A percentile compares a stretch with the other conserved stretches of the same genome.
Conservation (phyloP, 1,139 yeast species). For the Cylindricascospora bacillispora region DNA sequence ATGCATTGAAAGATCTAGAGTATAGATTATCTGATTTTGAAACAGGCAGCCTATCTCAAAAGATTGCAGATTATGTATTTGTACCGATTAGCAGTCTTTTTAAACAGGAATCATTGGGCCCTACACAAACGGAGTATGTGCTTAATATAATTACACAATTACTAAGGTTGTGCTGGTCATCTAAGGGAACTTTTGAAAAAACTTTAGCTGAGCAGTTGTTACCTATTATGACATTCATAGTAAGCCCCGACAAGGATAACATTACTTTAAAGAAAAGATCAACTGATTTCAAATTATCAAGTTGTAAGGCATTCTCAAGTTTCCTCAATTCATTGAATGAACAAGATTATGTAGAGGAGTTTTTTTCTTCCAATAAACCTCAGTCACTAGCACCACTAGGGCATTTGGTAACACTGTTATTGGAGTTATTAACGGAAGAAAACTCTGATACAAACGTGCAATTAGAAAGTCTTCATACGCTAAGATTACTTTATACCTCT, state of each 20-base stretch:
- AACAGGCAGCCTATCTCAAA: constrained; percentile 23
- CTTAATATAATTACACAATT: constrained; percentile 32
- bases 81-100: constrained; percentile 45
- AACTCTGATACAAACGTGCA: constrained; percentile 25
- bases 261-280: constrained; percentile 18
- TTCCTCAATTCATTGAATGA: constrained; percentile 9
- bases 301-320: constrained; percentile 27
- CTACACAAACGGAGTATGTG: constrained; percentile 32
- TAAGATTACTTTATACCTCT: constrained; percentile 27
- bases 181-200: constrained; percentile 27
- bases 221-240: constrained; percentile 35
- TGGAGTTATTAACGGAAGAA: constrained; percentile 27
- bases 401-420: constrained; percentile 33
- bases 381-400: constrained; percentile 33
- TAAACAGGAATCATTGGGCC: constrained; percentile 33
- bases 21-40: constrained; percentile 11
- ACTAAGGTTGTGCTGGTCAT: constrained; percentile 36
- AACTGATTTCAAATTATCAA: constrained; percentile 33
- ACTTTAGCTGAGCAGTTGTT: constrained; percentile 37
- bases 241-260: constrained; percentile 21
- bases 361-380: constrained; percentile 24
- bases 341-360: constrained; percentile 23
- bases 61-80: constrained; percentile 49
- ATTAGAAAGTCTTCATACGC: constrained; percentile 26
- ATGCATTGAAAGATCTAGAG: constrained; percentile 27